Base-by-base conservation (phyloP, 768 basidiomycete species). In the Mycena chlorophos region DNA sequence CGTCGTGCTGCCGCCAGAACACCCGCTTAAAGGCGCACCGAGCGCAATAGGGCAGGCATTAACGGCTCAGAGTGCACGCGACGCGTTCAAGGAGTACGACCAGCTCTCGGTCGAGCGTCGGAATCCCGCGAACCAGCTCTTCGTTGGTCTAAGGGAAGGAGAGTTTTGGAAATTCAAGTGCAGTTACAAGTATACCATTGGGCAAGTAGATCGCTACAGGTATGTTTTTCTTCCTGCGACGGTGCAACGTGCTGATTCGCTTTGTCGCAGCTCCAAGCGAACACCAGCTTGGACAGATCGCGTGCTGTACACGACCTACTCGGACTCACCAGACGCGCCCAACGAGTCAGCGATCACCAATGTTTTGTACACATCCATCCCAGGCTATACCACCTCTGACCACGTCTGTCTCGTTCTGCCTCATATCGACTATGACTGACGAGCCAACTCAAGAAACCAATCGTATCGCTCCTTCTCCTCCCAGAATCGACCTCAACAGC, bases 241-340 rank as follows among this genome's bases (percentile, higher is more conserved):
- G n/a, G 25, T 25, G 5, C 17, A 22, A 31, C 37, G 3, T 17
- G 28, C 19, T 61, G 55, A 52, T 56, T 13, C 52, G 25, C 47
- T 39, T 43, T 20, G 25, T 22, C 60, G 22, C 46, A 90, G 89
- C 65, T 67, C 71, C 12, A 88, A 83, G 65, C 86, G 96, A 10
- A 79, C 77, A 2, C 95, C 96, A 0, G 85, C 94, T 20, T 98
- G 93, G 90, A 97, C 94, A 26, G 96, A 98, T 70, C 81, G 96
- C 42, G 82, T 98, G 40, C 75, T 98, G 65, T 97, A 93, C 65
- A 79, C 90, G 13, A 91, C 90, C 4, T 76, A 85, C 66, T 79
- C 79, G 20, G 90, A 91, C 68, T 80, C 79, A 2, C 81, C 82
- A 2, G 75, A 79, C 54, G 69, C 69, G 5, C 75, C 76, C 6